phyloP scores from a whole-genome alignment of 2,329 filamentous ascomycete genomes.

The Fusarium anthophilum region DNA sequence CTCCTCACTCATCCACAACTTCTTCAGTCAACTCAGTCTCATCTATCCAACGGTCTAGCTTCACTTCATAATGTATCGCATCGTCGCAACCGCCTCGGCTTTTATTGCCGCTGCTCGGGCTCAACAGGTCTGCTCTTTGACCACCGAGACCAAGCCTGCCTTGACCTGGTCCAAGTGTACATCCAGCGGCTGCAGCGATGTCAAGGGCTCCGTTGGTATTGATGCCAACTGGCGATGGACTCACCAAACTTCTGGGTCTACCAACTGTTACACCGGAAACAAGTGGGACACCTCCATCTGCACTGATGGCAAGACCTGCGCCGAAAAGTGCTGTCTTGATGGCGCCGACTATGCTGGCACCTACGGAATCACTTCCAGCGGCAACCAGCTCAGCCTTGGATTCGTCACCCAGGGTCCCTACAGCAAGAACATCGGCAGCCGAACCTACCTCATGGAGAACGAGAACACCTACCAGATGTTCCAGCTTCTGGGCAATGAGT shows the following conservation, averaged over 20 bases:
- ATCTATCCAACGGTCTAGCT: slow-evolving; percentile 14
- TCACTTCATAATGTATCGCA: slow-evolving; percentile 43
- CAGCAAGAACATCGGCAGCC: slow-evolving; percentile 60
- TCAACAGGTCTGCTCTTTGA: slow-evolving; percentile 61
- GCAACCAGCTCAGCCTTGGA: slow-evolving; percentile 62
- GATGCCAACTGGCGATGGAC: slow-evolving; percentile 72
- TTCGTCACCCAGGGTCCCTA: slow-evolving; percentile 64
- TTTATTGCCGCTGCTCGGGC: slow-evolving; percentile 47
- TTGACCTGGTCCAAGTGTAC: slow-evolving; percentile 65
- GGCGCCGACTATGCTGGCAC: slow-evolving; percentile 62
- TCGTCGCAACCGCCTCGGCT: slow-evolving; percentile 42
- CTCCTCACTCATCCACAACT: slow-evolving; percentile 15
- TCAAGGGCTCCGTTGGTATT: slow-evolving; percentile 62
- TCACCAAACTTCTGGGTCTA: slow-evolving; percentile 55
- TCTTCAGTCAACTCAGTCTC: slow-evolving; percentile 19
- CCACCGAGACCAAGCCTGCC: slow-evolving; percentile 61
- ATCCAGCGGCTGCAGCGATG: slow-evolving; percentile 59
- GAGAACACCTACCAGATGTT: slow-evolving; percentile 72
- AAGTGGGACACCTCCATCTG: slow-evolving; percentile 55
- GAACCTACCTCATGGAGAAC: slow-evolving; percentile 71
- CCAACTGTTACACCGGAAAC: slow-evolving; percentile 68
- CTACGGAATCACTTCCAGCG: slow-evolving; percentile 64
- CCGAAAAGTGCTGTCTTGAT: slow-evolving; percentile 61
- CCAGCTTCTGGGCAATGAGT: slow-evolving; percentile 72
- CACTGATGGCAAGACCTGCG: slow-evolving; percentile 54